Evolutionary conservation across 768 basidiomycete genomes (phyloP), one percentile per base, ranked within the genome.

Genomic region (Filobasidium floriforme): DNA sequence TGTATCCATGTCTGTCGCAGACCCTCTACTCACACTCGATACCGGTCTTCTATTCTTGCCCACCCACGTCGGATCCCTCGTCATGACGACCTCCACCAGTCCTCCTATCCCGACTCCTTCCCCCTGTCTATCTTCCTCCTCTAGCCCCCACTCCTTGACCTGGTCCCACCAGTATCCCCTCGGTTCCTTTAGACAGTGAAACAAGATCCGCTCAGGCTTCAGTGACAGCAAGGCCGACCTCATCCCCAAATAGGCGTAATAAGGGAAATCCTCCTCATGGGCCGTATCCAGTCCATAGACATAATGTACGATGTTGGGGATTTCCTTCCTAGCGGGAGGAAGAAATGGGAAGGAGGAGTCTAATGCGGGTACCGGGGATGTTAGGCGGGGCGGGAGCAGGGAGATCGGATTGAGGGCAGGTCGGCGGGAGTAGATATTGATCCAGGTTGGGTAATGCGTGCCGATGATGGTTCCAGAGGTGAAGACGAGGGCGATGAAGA

Each of bases 131-230:
- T 66, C 59, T 10, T 62, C 63, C 41, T 59, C 63, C 22, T 66
- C 70, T 3, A 60, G 51, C 57, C 73, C 71, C 69, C 71, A 72
- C 57, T 67, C 54, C 46, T 62, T 65, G 24, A 76, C 69, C 43
- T 72, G 63, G 51, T 74, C 71, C 75, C 76, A 79, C 72, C 73
- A 79, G 64, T 73, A 79, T 7, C 76, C 76, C 11, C 41, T 52
- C 1, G 76, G 76, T 52, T 71, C 70, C 44, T 73, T 57, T n/a
- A 74, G 65, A 66, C 77, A 74, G 59, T 77, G 77, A 40, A 80
- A 73, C 69, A 74, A 68, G 24, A 80, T 66, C 57, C 66, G 64
- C 22, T 77, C 73, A 10, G 77, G 77, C 24, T 70, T 66, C 49
- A 79, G 62, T 11, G 44, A 63, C n/a, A 61, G 44, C 66, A 80